Evolutionary conservation across 805 yeast genomes (phyloP), one percentile per base, ranked within the genome.

Genomic region (Sugiyamaella americana): DNA sequence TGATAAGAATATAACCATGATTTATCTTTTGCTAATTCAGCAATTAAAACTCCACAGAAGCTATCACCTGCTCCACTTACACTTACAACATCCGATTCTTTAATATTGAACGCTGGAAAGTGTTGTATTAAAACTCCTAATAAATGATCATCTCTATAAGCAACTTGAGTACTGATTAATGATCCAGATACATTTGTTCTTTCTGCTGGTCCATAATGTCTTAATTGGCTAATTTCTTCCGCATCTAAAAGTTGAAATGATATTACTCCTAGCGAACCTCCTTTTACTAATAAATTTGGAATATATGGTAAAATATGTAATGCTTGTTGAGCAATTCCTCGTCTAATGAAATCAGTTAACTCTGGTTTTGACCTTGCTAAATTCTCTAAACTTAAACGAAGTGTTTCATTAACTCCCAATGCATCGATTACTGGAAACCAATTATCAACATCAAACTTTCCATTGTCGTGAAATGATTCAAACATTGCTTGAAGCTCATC

Each of bases 61-160:
- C 93, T 73, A 62, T 87, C 96, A 8, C 96, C 96, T 0, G 95
- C 95, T 2, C 96, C 96, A 6, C 91, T 86, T 26, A 84, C 95
- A 54, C 81, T 85, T 23, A 64, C 65, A 10, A 83, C 71, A 0
- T 62, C 58, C 2, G 68, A 59, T 0, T 75, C 69, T 2, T 52
- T 47, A 4, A 60, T 54, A 1, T 66, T 62, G 2, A 74, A 64
- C 0, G 76, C 73, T 2, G 67, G 66, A 60, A 73, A 82, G 59
- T 84, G 82, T 55, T 84, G 85, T 18, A 86, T 67, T 5, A 79
- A 67, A 3, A 83, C 70, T 3, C 87, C 87, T 19, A 40, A 20
- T n/a, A 20, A n/a, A 1, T 20, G 20, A 16, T 44, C 48, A 19
- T 39, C 16, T 4, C 26, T 16, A 21, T 41, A 41, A 19, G 26